Conservation (phyloP, 169 alveolate genomes). For the Plasmodium vivax region DNA sequence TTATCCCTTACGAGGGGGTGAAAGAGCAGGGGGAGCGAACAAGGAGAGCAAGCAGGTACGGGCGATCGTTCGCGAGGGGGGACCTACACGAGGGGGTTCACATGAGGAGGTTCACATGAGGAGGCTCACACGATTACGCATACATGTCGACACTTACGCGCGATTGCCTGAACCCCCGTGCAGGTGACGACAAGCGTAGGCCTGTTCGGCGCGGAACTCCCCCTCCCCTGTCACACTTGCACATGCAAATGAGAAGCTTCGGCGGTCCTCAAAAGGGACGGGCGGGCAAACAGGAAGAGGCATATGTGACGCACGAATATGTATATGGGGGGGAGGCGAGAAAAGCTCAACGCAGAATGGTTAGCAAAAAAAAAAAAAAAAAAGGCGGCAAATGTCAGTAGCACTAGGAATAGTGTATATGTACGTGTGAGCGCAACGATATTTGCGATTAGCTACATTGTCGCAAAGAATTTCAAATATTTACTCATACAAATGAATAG, state of each 20-base stretch:
- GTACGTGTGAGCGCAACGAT: not conserved
- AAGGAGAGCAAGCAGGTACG: not conserved
- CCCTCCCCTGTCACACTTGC: not conserved
- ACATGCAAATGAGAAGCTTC: not conserved
- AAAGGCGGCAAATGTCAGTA: not conserved
- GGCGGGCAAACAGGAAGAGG: not conserved
- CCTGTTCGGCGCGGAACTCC: not conserved
- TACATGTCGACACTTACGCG: not conserved
- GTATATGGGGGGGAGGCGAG: not conserved
- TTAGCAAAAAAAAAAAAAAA: not conserved
- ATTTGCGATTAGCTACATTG: not conserved
- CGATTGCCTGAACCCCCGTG: not conserved
- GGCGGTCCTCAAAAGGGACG: not conserved
- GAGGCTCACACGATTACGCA: not conserved
- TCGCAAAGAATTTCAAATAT: not conserved
- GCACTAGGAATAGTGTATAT: not conserved
- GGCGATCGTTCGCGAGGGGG: not conserved
- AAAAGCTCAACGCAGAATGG: not conserved
- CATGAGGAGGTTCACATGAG: not conserved
- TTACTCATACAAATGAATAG: not conserved
- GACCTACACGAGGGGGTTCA: not conserved
- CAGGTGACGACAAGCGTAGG: not conserved
- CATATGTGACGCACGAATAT: not conserved
- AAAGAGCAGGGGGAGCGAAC: not conserved
- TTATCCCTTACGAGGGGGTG: not conserved